Evolutionary conservation across 306 rosid species (phyloP).

Genomic region (Vachellia collinsii): DNA sequence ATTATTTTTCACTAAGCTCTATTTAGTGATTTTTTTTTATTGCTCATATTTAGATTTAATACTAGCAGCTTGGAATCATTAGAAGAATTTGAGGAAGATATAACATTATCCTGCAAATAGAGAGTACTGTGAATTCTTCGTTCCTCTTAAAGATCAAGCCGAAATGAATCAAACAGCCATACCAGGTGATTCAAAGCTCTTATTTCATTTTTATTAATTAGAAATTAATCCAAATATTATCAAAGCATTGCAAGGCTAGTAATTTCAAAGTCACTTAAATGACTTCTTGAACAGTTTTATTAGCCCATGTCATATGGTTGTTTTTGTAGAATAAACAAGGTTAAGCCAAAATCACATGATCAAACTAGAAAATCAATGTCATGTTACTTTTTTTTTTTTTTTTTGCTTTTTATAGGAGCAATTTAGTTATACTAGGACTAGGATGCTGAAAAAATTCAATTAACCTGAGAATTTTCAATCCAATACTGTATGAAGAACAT

Average conservation of each 20-base stretch:
- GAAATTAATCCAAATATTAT: neutral
- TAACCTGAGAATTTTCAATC: neutral
- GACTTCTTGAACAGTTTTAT: neutral
- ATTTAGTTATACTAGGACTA: neutral
- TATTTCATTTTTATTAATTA: neutral
- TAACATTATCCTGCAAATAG: neutral
- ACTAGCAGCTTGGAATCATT: neutral
- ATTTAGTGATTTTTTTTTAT: neutral
- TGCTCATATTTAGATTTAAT: neutral
- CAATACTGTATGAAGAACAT: neutral
- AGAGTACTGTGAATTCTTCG: conserved; percentile 31
- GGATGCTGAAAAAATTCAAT: neutral
- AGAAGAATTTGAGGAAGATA: conserved; percentile 20
- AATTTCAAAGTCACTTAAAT: neutral
- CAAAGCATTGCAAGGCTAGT: neutral
- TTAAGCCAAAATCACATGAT: neutral
- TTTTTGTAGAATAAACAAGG: neutral
- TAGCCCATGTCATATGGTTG: neutral
- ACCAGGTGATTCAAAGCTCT: neutral
- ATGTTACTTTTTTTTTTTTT: neutral
- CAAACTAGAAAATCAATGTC: neutral
- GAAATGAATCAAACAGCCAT: conserved; percentile 31
- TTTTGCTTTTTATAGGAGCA: neutral
- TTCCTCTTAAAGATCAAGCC: conserved; percentile 14
- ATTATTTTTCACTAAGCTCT: neutral